phyloP scores from a whole-genome alignment of 371 early-diverging fungal genomes.

The Mucor irregularis region DNA sequence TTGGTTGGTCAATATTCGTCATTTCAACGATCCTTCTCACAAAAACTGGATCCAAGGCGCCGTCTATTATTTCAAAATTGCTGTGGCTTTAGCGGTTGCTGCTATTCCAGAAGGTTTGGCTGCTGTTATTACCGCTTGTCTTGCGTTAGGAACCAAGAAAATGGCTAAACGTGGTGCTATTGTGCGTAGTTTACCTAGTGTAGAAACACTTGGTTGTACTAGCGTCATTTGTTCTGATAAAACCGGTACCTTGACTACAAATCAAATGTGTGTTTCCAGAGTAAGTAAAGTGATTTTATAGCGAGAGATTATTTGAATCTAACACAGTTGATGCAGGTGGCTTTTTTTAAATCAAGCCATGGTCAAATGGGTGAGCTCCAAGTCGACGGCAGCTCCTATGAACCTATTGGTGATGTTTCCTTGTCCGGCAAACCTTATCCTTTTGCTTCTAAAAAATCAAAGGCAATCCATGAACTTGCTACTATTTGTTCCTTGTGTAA shows the following conservation, averaged over 20 bases:
- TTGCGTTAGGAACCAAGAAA: constrained; percentile 94
- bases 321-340: not conserved
- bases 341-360: not conserved
- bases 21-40: constrained; percentile 89
- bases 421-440: constrained; percentile 40
- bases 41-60: constrained; percentile 91
- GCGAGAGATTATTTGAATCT: constrained; percentile 15
- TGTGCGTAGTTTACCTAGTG: constrained; percentile 88
- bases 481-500: constrained; percentile 88
- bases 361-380: constrained; percentile 64
- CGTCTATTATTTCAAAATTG: constrained; percentile 96
- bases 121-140: constrained; percentile 96
- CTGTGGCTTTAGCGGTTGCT: constrained; percentile 98
- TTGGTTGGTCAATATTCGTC: constrained; percentile 95
- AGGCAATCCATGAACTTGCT: constrained; percentile 71
- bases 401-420: constrained; percentile 74
- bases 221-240: constrained; percentile 98
- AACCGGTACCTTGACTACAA: constrained; percentile 98
- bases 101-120: constrained; percentile 99
- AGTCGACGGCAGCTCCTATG: constrained; percentile 84
- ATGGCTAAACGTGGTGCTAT: constrained; percentile 97
- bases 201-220: constrained; percentile 97
- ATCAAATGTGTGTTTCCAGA: constrained; percentile 91
- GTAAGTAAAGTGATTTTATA: constrained; percentile 48
- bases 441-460: constrained; percentile 36